Evolutionary conservation across 352 stramenopile species (phyloP).

Genomic region (Globisporangium solare): DNA sequence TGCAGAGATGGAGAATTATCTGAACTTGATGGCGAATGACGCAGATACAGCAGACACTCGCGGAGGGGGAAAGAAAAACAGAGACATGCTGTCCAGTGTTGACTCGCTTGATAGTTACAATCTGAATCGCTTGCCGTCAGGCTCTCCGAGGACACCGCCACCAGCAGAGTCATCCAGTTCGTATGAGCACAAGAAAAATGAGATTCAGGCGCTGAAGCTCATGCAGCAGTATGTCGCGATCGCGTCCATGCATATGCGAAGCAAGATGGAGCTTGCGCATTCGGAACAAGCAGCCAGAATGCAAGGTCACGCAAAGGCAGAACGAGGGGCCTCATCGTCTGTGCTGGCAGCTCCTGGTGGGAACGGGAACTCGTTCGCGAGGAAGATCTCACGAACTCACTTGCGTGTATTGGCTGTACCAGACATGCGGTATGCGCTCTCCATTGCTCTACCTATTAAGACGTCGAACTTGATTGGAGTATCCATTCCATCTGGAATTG

Average conservation of each 20-base stretch:
- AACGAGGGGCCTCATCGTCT: slow-evolving; percentile 22
- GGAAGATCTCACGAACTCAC: slow-evolving; percentile 56
- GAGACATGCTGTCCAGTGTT: slow-evolving; percentile 56
- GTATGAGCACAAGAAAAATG: slow-evolving; percentile 75
- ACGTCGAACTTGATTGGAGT: slow-evolving; percentile 30
- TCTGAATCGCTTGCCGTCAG: slow-evolving; percentile 15
- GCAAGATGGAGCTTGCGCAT: slow-evolving; percentile 80
- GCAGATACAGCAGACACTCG: slow-evolving; percentile 23
- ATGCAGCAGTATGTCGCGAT: slow-evolving; percentile 88
- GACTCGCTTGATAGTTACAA: slow-evolving; percentile 65
- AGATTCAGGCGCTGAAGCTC: slow-evolving; percentile 72
- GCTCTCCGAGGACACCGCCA: slow-evolving; percentile 7
- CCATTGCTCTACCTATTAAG: slow-evolving; percentile 44
- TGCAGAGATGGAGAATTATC: slow-evolving; percentile 43
- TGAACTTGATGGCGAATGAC: slow-evolving; percentile 24
- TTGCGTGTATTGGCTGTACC: slow-evolving; percentile 56
- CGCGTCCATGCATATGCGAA: slow-evolving; percentile 88
- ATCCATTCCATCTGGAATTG: slow-evolving; percentile 16
- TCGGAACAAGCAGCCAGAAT: slow-evolving; percentile 75
- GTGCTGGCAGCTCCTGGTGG: slow-evolving; percentile 20
- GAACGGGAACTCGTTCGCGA: slow-evolving; percentile 38
- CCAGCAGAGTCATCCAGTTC: slow-evolving; percentile 12
- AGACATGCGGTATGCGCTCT: slow-evolving; percentile 61
- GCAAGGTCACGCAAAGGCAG: slow-evolving; percentile 38
- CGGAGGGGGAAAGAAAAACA: slow-evolving; percentile 15